Percentiles rank a stretch among this genome's conserved stretches.
phyloP scores from a whole-genome alignment of 2,329 filamentous ascomycete species.

The Colletotrichum falcatum region DNA sequence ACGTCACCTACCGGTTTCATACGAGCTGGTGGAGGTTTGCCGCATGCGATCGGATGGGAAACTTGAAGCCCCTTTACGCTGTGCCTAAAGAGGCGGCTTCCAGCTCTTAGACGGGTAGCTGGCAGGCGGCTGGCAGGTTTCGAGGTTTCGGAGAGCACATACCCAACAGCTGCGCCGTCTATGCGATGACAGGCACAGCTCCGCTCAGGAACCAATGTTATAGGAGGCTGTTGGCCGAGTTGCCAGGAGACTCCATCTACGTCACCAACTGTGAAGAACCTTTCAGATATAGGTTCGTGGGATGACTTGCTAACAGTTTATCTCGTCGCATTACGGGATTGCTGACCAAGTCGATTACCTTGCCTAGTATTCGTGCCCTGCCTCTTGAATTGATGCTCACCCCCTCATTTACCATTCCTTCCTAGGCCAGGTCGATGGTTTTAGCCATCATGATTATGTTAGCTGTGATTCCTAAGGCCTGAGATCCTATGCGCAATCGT shows the following conservation, averaged over 20 bases:
- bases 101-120: not conserved
- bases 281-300: not conserved
- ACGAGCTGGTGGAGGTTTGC: constrained; percentile 46
- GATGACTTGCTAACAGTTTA: no score
- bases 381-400: not conserved
- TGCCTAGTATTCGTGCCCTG: no score
- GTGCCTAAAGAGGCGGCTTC: constrained; percentile 24
- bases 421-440: no score
- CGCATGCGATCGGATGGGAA: constrained; percentile 43
- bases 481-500: no score
- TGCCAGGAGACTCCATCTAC: not conserved
- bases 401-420: not conserved
- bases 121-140: no score
- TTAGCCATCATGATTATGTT: no score
- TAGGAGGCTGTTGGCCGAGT: not conserved
- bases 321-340: no score
- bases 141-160: not conserved
- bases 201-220: not conserved
- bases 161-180: not conserved
- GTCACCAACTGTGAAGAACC: not conserved
- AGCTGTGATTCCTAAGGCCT: no score
- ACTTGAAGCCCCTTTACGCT: constrained; percentile 45
- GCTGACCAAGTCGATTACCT: no score
- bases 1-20: constrained; percentile 43
- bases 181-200: not conserved